phyloP scores from a whole-genome alignment of 2,329 filamentous ascomycete genomes.

The Cladorrhinum sp. region DNA sequence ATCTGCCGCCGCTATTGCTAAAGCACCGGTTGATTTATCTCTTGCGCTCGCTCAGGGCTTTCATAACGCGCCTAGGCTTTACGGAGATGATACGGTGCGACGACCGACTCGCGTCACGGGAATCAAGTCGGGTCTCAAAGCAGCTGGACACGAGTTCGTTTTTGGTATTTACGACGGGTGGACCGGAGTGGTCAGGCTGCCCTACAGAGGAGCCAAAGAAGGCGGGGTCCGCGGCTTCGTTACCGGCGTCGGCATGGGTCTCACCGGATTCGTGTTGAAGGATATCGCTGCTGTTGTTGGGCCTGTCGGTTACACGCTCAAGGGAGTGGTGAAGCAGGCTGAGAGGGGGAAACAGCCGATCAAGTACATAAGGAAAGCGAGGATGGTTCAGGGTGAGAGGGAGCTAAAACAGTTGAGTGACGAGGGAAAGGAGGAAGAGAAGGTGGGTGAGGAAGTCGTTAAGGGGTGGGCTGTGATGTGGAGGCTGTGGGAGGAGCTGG shows the following conservation, averaged over 20 bases:
- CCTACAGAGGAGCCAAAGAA: constrained; percentile 55
- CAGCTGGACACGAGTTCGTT: constrained; percentile 58
- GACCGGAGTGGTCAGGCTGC: constrained; percentile 60
- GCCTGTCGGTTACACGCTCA: constrained; percentile 59
- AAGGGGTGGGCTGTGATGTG: constrained; percentile 43
- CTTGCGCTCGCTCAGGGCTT: constrained; percentile 65
- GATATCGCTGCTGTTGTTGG: constrained; percentile 60
- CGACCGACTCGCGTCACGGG: constrained; percentile 62
- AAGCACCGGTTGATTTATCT: constrained; percentile 58
- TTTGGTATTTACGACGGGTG: constrained; percentile 65
- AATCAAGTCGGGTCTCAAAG: constrained; percentile 59
- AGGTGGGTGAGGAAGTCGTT: constrained; percentile 35
- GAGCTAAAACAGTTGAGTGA: constrained; percentile 38
- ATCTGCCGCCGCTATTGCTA: constrained; percentile 49
- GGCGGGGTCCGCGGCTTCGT: constrained; percentile 40
- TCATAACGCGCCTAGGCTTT: constrained; percentile 67
- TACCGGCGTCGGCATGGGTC: constrained; percentile 59
- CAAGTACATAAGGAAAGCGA: constrained; percentile 52
- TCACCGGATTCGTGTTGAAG: constrained; percentile 63
- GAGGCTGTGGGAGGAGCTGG: constrained; percentile 39
- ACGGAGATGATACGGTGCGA: constrained; percentile 67
- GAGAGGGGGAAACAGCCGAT: constrained; percentile 52
- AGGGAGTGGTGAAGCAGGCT: constrained; percentile 60
- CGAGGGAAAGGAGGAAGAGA: constrained; percentile 31
- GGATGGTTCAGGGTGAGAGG: constrained; percentile 56